Percentiles rank a stretch among this genome's conserved stretches.
phyloP scores from a whole-genome alignment of 805 yeast genomes.

The Candida piceae region DNA sequence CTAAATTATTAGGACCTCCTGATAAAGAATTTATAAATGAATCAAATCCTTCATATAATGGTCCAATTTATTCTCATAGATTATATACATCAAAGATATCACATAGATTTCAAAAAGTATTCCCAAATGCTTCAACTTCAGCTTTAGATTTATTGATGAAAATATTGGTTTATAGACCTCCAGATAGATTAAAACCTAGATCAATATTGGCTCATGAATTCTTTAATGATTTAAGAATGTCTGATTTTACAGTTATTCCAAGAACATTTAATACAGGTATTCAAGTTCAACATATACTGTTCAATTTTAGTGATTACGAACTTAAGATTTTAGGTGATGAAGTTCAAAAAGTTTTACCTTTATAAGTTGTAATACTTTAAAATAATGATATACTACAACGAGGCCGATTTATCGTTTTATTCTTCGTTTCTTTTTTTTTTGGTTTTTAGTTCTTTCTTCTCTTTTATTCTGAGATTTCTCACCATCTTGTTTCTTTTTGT shows the following conservation, averaged over 20 bases:
- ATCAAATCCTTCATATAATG: constrained; percentile 70
- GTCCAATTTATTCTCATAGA: constrained; percentile 66
- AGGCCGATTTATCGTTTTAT: no score
- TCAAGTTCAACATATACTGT: constrained; percentile 38
- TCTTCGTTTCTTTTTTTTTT: no score
- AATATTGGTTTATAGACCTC: constrained; percentile 88
- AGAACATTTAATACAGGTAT: constrained; percentile 32
- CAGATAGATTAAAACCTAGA: constrained; percentile 71
- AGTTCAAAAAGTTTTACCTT: constrained; percentile 21
- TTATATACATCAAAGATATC: constrained; percentile 28
- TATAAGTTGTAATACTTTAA: no score
- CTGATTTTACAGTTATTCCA: constrained; percentile 34
- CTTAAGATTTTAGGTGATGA: constrained; percentile 27
- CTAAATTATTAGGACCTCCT: constrained; percentile 89
- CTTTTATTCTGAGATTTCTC: no score
- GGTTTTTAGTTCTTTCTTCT: no score
- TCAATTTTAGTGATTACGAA: constrained; percentile 71
- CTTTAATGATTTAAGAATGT: constrained; percentile 76
- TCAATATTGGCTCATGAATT: constrained; percentile 83
- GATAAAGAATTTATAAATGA: constrained; percentile 63
- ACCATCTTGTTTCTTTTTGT: no score
- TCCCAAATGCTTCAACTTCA: constrained; percentile 73
- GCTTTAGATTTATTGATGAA: constrained; percentile 81
- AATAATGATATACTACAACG: no score
- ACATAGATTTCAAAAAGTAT: constrained; percentile 50